Percentiles rank a stretch among this genome's conserved stretches.
Conservation (phyloP, 2,329 filamentous ascomycete genomes). For the Aspergillus candidus region DNA sequence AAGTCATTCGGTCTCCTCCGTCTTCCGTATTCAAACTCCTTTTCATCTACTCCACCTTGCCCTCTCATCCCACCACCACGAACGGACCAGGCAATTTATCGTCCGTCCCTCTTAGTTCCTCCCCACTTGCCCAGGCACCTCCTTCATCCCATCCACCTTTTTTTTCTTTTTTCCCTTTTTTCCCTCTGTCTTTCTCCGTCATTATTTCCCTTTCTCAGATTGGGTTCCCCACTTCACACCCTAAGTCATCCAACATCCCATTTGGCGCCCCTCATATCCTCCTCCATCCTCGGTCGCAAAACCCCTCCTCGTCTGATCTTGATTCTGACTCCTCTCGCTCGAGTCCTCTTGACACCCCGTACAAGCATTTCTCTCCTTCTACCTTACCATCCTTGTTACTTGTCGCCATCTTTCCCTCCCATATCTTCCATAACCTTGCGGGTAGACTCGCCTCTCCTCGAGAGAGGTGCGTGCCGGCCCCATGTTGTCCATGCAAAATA, state of each 20-base stretch:
- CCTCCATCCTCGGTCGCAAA: too few relatives aligned
- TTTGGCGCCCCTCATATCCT: too few relatives aligned
- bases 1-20: slow-evolving; percentile 9
- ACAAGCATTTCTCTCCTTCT: too few relatives aligned
- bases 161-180: neutral
- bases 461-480: slow-evolving; percentile 13
- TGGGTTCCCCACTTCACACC: neutral
- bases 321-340: too few relatives aligned
- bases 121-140: neutral
- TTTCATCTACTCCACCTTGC: neutral
- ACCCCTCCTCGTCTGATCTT: too few relatives aligned
- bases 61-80: neutral
- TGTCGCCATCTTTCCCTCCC: neutral
- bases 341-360: too few relatives aligned
- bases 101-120: neutral
- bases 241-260: neutral
- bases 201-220: neutral
- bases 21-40: slow-evolving; percentile 3
- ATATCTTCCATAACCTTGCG: neutral
- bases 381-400: neutral
- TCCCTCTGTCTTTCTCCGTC: neutral
- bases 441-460: neutral
- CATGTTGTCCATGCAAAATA: slow-evolving; percentile 39
- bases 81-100: neutral
- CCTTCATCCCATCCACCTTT: neutral